Evolutionary conservation across 2,329 filamentous ascomycete genomes (phyloP), one percentile per base, ranked within the genome.

Genomic region (Metarhizium guizhouense): DNA sequence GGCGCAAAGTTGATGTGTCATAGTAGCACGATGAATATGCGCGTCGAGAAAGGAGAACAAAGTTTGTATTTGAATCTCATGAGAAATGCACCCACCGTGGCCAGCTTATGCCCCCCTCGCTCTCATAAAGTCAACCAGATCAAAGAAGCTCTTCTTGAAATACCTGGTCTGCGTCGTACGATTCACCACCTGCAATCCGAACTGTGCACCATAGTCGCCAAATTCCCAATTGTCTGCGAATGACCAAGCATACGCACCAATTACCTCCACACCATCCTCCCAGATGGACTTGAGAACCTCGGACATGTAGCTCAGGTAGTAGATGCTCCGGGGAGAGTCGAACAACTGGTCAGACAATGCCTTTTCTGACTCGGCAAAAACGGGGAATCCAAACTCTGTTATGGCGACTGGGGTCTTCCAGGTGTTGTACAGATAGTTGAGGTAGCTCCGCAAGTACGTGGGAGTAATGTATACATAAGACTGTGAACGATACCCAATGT

Each of bases 61-160:
- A 25, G 25, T 4, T 25, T 25, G 25, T 25, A 25, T 4, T 25
- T 25, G 25, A 25, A 25, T 25, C 25, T 25, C 25, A 25, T 25
- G 25, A 4, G 25, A 25, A 25, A 34, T 34, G 6, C 7, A 34
- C 7, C 32, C 42, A 18, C 6, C 42, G 11, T 16, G 5, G 38
- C 38, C 38, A 45, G 42, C 42, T 25, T 45, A 45, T 45, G 42
- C 42, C n/a, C 47, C 53, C 20, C 66, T 62, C 0, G 66, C 62
- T 55, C 64, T 65, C 60, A 80, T 65, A 56, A 81, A 81, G 60
- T 82, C 77, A 16, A 82, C 76, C 60, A 78, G 64, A 54, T 82
- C 79, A 61, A 83, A 83, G 60, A 83, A 80, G 52, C 78, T 81
- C 70, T 79, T 80, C 69, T 82, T 83, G 54, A 76, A 82, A 43